These are phyloP conservation scores for Phenoliferia sp. DNA, from an alignment of 1,284 basidiomycete genomes.

Conservation along the genomic window DNA sequence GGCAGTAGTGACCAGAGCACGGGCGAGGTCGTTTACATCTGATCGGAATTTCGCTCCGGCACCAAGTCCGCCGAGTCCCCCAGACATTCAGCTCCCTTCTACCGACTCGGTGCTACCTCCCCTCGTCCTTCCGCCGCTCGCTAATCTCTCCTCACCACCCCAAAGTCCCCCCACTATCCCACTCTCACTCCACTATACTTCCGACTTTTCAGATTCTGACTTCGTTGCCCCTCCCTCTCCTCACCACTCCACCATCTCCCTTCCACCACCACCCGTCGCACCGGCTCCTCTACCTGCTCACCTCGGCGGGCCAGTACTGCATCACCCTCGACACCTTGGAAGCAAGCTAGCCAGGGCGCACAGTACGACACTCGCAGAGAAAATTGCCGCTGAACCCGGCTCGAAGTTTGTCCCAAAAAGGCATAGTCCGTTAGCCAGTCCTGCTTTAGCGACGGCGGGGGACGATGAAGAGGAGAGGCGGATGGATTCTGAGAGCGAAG, in stretches of 20 bases:
- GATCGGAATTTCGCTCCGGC: not conserved
- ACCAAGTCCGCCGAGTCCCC: not conserved
- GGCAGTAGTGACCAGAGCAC: not conserved
- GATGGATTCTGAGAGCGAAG: no score
- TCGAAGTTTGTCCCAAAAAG: constrained; percentile 7
- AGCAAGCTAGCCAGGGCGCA: constrained; percentile 3
- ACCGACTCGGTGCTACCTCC: not conserved
- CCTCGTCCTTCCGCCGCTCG: not conserved
- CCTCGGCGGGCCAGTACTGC: constrained; percentile 4
- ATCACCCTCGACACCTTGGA: not conserved
- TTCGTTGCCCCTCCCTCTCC: constrained; percentile 17
- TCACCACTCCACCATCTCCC: constrained; percentile 10
- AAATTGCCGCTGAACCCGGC: not conserved
- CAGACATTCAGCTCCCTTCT: not conserved
- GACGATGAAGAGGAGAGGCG: not conserved
- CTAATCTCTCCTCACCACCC: not conserved
- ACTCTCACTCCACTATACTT: not conserved
- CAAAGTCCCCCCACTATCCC: not conserved
- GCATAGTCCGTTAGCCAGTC: constrained; percentile 6
- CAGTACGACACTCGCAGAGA: not conserved
- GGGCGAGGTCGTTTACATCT: not conserved
- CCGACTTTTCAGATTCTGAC: not conserved
- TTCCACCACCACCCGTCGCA: constrained; percentile 15
- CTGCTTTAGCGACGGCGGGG: not conserved
- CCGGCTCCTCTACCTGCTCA: constrained; percentile 20